Percentiles rank a stretch among this genome's conserved stretches.
phyloP scores from a whole-genome alignment of 2,329 filamentous ascomycete genomes.

The Paecilomyces dactylethromorphus region DNA sequence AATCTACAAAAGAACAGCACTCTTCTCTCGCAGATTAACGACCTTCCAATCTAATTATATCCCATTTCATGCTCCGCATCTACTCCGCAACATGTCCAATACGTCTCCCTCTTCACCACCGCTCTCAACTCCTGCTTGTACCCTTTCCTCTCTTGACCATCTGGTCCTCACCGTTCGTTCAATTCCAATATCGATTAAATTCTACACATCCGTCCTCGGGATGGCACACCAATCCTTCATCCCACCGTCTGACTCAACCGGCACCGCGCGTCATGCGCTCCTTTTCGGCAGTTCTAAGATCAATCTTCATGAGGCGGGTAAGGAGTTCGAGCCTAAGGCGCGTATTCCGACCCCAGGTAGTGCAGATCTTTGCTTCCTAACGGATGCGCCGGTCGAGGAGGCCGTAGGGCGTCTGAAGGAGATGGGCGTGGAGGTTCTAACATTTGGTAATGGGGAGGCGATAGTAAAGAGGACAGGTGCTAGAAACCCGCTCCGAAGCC shows the following conservation, averaged over 20 bases:
- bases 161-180: conserved; percentile 53
- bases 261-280: conserved; percentile 44
- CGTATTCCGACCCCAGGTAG: conserved; percentile 48
- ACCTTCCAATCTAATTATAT: not conserved
- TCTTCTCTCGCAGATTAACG: not conserved
- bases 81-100: not conserved
- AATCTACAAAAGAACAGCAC: not conserved
- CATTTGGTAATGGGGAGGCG: conserved; percentile 38
- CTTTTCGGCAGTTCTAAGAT: conserved; percentile 55
- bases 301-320: conserved; percentile 53
- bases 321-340: conserved; percentile 57
- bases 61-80: not conserved
- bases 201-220: conserved; percentile 51
- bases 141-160: conserved; percentile 47
- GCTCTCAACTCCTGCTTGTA: conserved; percentile 4
- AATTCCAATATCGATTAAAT: conserved; percentile 44
- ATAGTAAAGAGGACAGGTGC: conserved; percentile 53
- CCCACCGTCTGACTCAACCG: conserved; percentile 29
- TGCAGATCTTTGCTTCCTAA: conserved; percentile 55
- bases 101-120: not conserved
- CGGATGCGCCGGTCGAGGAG: conserved; percentile 44
- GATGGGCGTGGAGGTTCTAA: conserved; percentile 40
- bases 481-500: conserved; percentile 47
- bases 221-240: conserved; percentile 51
- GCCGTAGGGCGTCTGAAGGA: conserved; percentile 38